Evolutionary conservation across 2,329 filamentous ascomycete genomes (phyloP).

Genomic region (Lasiodiplodia theobromae): DNA sequence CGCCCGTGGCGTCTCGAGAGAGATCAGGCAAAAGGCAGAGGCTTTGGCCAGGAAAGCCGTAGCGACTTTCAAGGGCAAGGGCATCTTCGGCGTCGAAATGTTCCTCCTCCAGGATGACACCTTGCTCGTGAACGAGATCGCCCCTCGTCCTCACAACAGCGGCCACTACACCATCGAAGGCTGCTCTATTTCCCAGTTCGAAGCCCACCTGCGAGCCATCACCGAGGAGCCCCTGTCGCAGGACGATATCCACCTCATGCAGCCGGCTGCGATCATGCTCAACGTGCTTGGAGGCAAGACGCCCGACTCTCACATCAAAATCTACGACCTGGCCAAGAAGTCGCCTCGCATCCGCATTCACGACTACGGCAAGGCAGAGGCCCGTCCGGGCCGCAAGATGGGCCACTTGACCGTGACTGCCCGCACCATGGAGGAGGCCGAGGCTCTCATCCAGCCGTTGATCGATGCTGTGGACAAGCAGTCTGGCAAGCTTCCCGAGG

Average conservation of each 20-base stretch:
- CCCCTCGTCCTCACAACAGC: constrained; percentile 85
- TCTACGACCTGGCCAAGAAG: constrained; percentile 64
- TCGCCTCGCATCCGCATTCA: constrained; percentile 73
- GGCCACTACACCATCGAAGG: constrained; percentile 97
- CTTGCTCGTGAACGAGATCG: constrained; percentile 86
- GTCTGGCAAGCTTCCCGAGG: constrained; percentile 48
- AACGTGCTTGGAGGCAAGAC: constrained; percentile 78
- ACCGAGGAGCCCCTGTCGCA: constrained; percentile 68
- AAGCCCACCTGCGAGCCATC: constrained; percentile 86
- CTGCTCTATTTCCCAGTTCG: constrained; percentile 87
- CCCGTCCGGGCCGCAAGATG: constrained; percentile 90
- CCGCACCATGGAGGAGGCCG: constrained; percentile 70
- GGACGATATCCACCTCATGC: constrained; percentile 61
- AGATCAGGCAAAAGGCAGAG: constrained; percentile 71
- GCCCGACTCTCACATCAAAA: constrained; percentile 67
- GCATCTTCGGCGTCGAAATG: constrained; percentile 96
- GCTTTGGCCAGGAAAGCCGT: constrained; percentile 81
- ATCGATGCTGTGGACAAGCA: constrained; percentile 70
- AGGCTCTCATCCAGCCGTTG: constrained; percentile 72
- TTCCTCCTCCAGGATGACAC: constrained; percentile 75
- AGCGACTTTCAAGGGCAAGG: constrained; percentile 81
- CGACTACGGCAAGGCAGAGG: constrained; percentile 86
- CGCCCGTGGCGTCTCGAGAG: constrained; percentile 71
- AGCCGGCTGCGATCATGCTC: constrained; percentile 74
- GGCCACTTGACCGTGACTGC: constrained; percentile 88